Conservation (phyloP, 2,329 filamentous ascomycete genomes). For the Penicillium sp. region DNA sequence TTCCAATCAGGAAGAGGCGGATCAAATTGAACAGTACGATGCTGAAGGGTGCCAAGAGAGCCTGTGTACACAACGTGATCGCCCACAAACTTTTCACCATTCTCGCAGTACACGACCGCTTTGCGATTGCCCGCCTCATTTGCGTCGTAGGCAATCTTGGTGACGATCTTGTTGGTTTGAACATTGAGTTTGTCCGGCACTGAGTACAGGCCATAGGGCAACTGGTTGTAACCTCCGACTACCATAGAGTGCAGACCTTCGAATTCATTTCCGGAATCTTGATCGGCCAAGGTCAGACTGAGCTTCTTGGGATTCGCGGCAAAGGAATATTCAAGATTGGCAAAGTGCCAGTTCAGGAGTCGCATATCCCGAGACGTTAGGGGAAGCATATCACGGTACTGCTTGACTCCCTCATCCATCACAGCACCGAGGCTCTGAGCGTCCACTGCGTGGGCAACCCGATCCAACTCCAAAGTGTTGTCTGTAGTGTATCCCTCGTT, state of each 20-base stretch:
- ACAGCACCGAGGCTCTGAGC: conserved; percentile 83
- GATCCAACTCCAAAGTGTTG: conserved; percentile 70
- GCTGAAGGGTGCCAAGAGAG: conserved; percentile 87
- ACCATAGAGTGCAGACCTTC: conserved; percentile 94
- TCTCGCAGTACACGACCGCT: conserved; percentile 70
- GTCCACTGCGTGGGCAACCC: conserved; percentile 60
- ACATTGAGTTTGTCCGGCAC: conserved; percentile 77
- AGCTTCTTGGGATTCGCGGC: conserved; percentile 83
- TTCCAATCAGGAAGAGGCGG: conserved; percentile 91
- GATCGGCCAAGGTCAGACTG: conserved; percentile 90
- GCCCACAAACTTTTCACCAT: conserved; percentile 76
- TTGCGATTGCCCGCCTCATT: conserved; percentile 46
- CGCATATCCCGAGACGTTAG: conserved; percentile 84
- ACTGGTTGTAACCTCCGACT: conserved; percentile 88
- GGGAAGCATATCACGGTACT: conserved; percentile 82
- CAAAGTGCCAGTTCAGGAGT: conserved; percentile 96
- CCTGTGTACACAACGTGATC: conserved; percentile 90
- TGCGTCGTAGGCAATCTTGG: conserved; percentile 66
- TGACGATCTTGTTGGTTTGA: conserved; percentile 71
- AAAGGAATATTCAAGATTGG: conserved; percentile 97
- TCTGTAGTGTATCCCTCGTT: conserved; percentile 63
- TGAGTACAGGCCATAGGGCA: conserved; percentile 82
- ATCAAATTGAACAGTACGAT: conserved; percentile 77
- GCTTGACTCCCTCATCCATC: conserved; percentile 85
- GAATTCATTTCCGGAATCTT: conserved; percentile 97